Evolutionary conservation across 2,329 filamentous ascomycete species (phyloP), one percentile per base, ranked within the genome.

Genomic region (Calycina marina): DNA sequence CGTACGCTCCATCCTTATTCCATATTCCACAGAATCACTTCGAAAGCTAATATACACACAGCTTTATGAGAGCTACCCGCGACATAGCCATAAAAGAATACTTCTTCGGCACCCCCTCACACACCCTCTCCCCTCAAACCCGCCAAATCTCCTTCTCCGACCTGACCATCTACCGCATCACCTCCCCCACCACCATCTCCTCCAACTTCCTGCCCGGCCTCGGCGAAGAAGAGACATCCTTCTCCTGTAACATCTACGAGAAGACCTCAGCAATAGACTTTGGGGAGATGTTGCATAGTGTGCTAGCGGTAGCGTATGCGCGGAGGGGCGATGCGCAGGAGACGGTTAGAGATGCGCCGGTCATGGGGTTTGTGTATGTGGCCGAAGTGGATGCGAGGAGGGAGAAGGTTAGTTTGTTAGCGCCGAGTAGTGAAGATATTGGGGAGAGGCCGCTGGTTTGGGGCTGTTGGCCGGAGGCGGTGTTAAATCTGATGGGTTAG

Each of bases 311-410:
- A 32, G 84, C 92, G 56, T 75, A 85, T 50, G 84, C 80, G 28
- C 67, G 71, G 2, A 57, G 70, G 0, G 74, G 69, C 28, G 84
- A 90, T 39, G 60, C 69, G 1, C 68, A 78, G 5, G 74, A 82
- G 29, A 68, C 72, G 1, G 75, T 96, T 27, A 70, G 83, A 9
- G 78, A 86, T 45, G 75, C 85, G 5, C 79, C 77, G 35, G 76
- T 96, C 17, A 79, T 92, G 68, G 90, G 90, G 0, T 98, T 93
- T 50, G 69, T 94, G 17, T 94, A 93, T 49, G 80, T 96, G 11
- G 78, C 83, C 1, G 83, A 93, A 40, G 83, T 96, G 4, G 86
- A 98, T 49, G 80, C 83, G 50, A 77, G 79, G 45, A 80, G 80
- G 54, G 74, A 74, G 43, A 80, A 81, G 53, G 64, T 94, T 18